Evolutionary conservation across 2,329 filamentous ascomycete genomes (phyloP).

Genomic region (Diaporthe humulicola): DNA sequence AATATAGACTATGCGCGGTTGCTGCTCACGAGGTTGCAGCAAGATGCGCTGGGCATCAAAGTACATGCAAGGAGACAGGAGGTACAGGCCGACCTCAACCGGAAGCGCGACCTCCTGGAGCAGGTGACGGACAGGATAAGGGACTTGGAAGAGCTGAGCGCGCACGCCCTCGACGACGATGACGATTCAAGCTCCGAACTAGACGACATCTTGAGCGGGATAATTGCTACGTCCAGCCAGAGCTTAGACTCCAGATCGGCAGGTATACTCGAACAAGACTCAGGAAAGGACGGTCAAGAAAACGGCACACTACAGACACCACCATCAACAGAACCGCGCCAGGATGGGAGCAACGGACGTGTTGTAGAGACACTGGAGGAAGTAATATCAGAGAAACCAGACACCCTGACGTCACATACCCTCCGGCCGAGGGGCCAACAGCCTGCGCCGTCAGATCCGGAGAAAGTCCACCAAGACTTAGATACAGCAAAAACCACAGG

Average conservation of each 20-base stretch:
- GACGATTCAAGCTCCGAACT: slow-evolving; percentile 64
- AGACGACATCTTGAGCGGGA: slow-evolving; percentile 68
- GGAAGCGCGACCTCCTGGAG: slow-evolving; percentile 76
- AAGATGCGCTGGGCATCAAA: slow-evolving; percentile 73
- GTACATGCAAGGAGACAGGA: slow-evolving; percentile 70
- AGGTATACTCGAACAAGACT: slow-evolving; percentile 42
- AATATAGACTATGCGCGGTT: slow-evolving; percentile 80
- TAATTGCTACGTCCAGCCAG: slow-evolving; percentile 68
- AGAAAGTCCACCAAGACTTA: slow-evolving; percentile 13
- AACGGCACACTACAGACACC: slow-evolving; percentile 8
- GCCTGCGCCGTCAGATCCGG: slow-evolving; percentile 27
- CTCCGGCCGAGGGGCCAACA: slow-evolving; percentile 48
- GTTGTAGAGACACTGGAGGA: slow-evolving; percentile 29
- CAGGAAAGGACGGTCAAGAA: slow-evolving; percentile 41
- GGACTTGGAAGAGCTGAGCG: slow-evolving; percentile 74
- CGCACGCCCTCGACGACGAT: slow-evolving; percentile 51
- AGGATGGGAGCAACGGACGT: slow-evolving; percentile 24
- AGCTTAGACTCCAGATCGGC: slow-evolving; percentile 58
- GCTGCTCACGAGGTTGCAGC: slow-evolving; percentile 78
- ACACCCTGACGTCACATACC: slow-evolving; percentile 49
- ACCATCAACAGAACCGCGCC: slow-evolving; percentile 11
- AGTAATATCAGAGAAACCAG: slow-evolving; percentile 37
- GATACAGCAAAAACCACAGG: slow-evolving; percentile 41
- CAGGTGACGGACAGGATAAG: slow-evolving; percentile 74
- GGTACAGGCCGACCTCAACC: slow-evolving; percentile 72